Evolutionary conservation across 768 basidiomycete species (phyloP), one percentile per base, ranked within the genome.

Genomic region (Lentinus brumalis): DNA sequence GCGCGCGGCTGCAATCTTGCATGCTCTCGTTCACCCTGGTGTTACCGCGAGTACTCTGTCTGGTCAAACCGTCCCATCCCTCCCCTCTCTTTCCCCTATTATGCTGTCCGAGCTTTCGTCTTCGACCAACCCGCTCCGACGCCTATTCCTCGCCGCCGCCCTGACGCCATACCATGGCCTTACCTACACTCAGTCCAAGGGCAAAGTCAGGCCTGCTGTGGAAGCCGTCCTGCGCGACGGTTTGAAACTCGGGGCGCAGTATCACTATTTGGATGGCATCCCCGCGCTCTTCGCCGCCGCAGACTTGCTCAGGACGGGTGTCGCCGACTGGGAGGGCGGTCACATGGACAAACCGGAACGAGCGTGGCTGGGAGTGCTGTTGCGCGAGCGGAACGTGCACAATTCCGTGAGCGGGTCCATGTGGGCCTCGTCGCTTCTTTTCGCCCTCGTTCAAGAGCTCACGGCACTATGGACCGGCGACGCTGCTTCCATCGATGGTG

Each of bases 151-250:
- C 35, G 89, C 91, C 0, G 81, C 88, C 5, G 82, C 86, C 6
- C 76, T 96, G n/a, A 84, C 85, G 2, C 94, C 95, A 0, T 94
- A 86, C 61, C 71, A 78, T 26, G 79, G 76, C 5, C 70, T 89
- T 15, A 83, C 80, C 4, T 91, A 86, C 67, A 69, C 63, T 15
- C 86, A 89, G 63, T 77, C 79, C 60, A 94, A 92, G 72, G 83
- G 85, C 49, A 91, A 84, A 66, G 69, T 70, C 0, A 76, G 82
- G 10, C 77, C 81, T 7, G 83, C 85, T 0, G 80, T 88, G 5
- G 87, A 91, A 56, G 84, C 84, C 32, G 86, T 88, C 31, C 81
- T 98, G 38, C 83, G 90, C 50, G 92, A 96, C 50, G 91, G 91
- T 6, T 74, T 97, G 59, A 98, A 96, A 72, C 79, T 94, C 30